Conservation (phyloP, 2,329 filamentous ascomycete genomes). For the Cladosporium oxysporum region DNA sequence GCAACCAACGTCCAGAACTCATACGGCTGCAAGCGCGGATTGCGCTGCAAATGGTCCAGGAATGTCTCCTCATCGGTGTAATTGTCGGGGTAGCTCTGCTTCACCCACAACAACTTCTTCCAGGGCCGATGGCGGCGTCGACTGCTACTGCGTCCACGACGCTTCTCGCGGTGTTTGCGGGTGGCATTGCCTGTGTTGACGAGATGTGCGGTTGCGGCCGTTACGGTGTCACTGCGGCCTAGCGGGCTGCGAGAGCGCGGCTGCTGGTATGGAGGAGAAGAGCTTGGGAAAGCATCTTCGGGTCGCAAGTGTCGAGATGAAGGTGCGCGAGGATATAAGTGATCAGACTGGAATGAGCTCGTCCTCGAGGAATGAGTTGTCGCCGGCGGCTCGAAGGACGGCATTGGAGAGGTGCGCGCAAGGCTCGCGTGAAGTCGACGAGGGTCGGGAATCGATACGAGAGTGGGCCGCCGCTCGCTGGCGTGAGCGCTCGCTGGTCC, state of each 20-base stretch:
- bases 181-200: slow-evolving; percentile 26
- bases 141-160: slow-evolving; percentile 63
- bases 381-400: slow-evolving; percentile 22
- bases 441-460: slow-evolving; percentile 1
- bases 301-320: slow-evolving; percentile 64
- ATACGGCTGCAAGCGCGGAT: slow-evolving; percentile 89
- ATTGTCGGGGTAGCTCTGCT: slow-evolving; percentile 97
- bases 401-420: slow-evolving; percentile 17
- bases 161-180: slow-evolving; percentile 46
- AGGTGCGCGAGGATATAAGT: slow-evolving; percentile 9
- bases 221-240: slow-evolving; percentile 35
- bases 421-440: slow-evolving; percentile 31
- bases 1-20: slow-evolving; percentile 97
- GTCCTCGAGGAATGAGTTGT: slow-evolving; percentile 26
- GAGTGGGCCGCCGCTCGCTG: slow-evolving; percentile 8
- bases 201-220: slow-evolving; percentile 20
- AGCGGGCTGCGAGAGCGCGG: slow-evolving; percentile 32
- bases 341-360: slow-evolving; percentile 25
- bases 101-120: slow-evolving; percentile 98
- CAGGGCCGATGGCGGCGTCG: slow-evolving; percentile 61
- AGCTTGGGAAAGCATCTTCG: slow-evolving; percentile 74
- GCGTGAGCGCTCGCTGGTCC: slow-evolving; percentile 1
- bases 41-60: slow-evolving; percentile 90
- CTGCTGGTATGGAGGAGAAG: slow-evolving; percentile 59
- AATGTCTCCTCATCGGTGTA: slow-evolving; percentile 98